Base-by-base conservation (phyloP, 495 filamentous ascomycete species). In the Bacidia gigantensis region DNA sequence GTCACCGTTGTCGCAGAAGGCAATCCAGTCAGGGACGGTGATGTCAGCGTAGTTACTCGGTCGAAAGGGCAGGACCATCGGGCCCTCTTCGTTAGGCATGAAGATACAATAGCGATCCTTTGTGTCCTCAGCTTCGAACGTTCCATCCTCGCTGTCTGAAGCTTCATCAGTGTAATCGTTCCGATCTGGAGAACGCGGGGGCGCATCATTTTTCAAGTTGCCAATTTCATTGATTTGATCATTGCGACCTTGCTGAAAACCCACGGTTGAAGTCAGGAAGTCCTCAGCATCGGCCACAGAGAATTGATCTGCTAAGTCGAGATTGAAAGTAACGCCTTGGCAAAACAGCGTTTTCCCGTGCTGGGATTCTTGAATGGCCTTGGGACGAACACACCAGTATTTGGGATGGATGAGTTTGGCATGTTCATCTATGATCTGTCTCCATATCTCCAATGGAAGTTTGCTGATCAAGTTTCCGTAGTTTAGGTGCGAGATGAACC, bases 21-120 rank as follows among this genome's bases (percentile, higher is more conserved):
- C 48, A 1, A 50, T 50, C 48, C 32, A 10, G 22, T 50, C 48
- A 10, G 48, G 48, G 11, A 50, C 48, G n/a, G 29, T 50, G 29
- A 39, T 11, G 2, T n/a, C 1, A 14, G 23, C 11, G 14, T 35
- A 14, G 5, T 35, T 14, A 35, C 29, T 7, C 29, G 14, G 14
- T 35, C 29, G n/a, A 35, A 14, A 14, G 7, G 14, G 29, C 29
- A 7, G 7, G 14, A 35, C 29, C 5, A 35, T 35, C 29, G 29
- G 29, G 7, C 14, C 14, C 7, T 35, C 7, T 35, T 5, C 14
- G 14, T 35, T 14, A 5, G 29, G 7, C 29, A 35, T 7, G 29
- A 35, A 14, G 5, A 35, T 35, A 14, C 14, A 14, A 35, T 5
- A 35, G 29, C 14, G 29, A 14, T 35, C 5, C 29, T 35, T 5